A percentile compares a stretch with the other conserved stretches of the same genome.
Conservation (phyloP, 495 filamentous ascomycete genomes). For the Cercophora samala region DNA sequence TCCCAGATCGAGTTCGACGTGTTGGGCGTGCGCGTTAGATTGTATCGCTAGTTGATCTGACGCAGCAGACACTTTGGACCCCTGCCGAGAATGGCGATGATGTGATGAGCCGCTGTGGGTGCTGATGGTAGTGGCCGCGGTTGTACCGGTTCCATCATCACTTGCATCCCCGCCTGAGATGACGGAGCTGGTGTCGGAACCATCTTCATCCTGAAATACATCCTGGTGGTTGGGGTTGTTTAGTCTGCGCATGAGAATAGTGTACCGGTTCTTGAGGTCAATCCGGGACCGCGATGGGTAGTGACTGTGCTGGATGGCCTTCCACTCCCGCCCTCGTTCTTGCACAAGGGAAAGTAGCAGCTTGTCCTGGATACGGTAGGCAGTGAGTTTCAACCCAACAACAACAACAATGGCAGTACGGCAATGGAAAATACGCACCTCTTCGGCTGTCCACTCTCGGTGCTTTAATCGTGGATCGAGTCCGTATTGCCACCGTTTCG, state of each 20-base stretch:
- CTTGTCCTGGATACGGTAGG: neutral
- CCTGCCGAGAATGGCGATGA: neutral
- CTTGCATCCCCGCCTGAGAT: neutral
- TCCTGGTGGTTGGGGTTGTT: constrained; percentile 4
- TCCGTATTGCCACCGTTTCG: constrained; percentile 9
- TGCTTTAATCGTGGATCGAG: constrained; percentile 11
- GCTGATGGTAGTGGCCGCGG: neutral
- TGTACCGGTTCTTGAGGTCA: constrained; percentile 11
- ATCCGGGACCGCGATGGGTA: constrained; percentile 8
- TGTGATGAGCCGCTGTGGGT: neutral
- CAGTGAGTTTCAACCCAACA: too few species aligned
- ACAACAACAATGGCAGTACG: too few species aligned
- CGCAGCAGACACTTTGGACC: neutral
- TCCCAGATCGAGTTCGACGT: neutral
- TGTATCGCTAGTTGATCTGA: neutral
- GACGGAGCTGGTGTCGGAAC: constrained; percentile 5
- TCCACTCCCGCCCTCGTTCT: constrained; percentile 7
- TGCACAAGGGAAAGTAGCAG: constrained; percentile 6
- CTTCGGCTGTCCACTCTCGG: neutral
- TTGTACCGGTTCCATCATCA: neutral
- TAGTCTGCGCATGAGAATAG: constrained; percentile 6
- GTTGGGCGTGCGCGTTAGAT: neutral
- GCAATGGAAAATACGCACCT: neutral
- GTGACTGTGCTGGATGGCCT: constrained; percentile 7
- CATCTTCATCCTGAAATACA: neutral